Evolutionary conservation across 2,329 filamentous ascomycete species (phyloP).

Genomic region (Aspergillus sp.): DNA sequence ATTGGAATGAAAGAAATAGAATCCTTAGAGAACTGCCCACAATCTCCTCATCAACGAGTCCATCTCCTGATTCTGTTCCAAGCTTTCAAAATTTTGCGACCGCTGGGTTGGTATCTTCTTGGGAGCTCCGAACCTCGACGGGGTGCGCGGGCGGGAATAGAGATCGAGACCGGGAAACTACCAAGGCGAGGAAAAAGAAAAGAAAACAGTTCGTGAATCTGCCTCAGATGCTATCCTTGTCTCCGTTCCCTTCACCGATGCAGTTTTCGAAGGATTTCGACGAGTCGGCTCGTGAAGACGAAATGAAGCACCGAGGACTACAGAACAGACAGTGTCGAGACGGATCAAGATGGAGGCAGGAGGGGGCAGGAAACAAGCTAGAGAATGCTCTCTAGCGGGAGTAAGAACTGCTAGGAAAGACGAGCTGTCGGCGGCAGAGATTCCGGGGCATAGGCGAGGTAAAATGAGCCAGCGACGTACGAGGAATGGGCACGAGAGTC

Average conservation of each 20-base stretch:
- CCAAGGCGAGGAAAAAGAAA: constrained; percentile 8
- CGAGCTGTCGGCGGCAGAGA: constrained; percentile 2
- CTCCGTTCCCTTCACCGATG: background rate
- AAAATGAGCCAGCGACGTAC: constrained; percentile 7
- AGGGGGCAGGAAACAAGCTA: constrained; percentile 12
- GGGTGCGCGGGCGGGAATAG: constrained; percentile 7
- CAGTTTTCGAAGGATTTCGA: constrained; percentile 14
- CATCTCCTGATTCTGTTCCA: constrained; percentile 40
- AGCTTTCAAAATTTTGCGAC: constrained; percentile 27
- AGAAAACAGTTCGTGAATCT: background rate
- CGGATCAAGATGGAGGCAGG: constrained; percentile 16
- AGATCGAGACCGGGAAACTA: constrained; percentile 10
- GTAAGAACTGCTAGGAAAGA: constrained; percentile 18
- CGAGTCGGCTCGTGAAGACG: constrained; percentile 18
- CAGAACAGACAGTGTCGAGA: constrained; percentile 5
- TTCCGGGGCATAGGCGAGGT: background rate
- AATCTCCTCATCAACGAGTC: constrained; percentile 39
- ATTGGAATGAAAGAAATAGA: constrained; percentile 15
- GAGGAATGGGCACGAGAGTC: constrained; percentile 8
- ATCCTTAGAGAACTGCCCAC: constrained; percentile 33
- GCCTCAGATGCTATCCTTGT: constrained; percentile 7
- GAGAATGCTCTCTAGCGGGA: constrained; percentile 13
- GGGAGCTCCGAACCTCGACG: background rate
- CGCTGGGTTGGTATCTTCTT: constrained; percentile 8
- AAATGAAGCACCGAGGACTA: constrained; percentile 20